These are phyloP conservation scores for Penicillium steckii DNA, from an alignment of 495 filamentous ascomycete species.

Conservation along the genomic window DNA sequence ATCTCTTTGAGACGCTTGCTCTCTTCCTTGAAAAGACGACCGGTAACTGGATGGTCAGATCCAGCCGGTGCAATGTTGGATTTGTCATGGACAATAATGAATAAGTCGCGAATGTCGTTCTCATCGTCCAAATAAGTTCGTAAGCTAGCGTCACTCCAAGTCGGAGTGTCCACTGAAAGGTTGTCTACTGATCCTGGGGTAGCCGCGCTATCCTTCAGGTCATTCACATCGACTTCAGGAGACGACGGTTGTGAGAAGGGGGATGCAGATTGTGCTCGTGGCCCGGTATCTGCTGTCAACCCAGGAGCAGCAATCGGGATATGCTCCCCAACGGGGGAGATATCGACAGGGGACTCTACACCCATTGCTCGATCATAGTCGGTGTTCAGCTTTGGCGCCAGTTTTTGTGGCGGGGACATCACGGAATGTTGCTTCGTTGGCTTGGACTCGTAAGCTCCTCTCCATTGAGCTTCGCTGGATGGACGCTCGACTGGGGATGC, in stretches of 20 bases:
- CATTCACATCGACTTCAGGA: conserved; percentile 55
- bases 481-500: conserved; percentile 30
- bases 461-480: conserved; percentile 26
- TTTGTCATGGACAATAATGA: conserved; percentile 90
- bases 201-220: conserved; percentile 29
- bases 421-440: conserved; percentile 20
- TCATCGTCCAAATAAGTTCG: conserved; percentile 89
- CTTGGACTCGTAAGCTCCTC: conserved; percentile 10
- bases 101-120: conserved; percentile 85
- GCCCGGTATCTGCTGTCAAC: conserved; percentile 63
- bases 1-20: conserved; percentile 79
- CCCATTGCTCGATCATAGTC: conserved; percentile 50
- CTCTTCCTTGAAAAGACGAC: conserved; percentile 78
- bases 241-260: conserved; percentile 64
- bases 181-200: conserved; percentile 43
- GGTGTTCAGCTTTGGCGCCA: conserved; percentile 45
- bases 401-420: conserved; percentile 36
- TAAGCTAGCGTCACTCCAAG: conserved; percentile 84
- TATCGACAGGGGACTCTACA: conserved; percentile 76
- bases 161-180: conserved; percentile 38
- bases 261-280: conserved; percentile 57
- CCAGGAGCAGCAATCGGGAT: conserved; percentile 47
- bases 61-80: conserved; percentile 72
- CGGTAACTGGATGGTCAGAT: conserved; percentile 80
- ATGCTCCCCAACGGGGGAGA: conserved; percentile 51